These are phyloP conservation scores for Limonium bicolor DNA, from an alignment of 148 eudicot genomes.

Conservation along the genomic window DNA sequence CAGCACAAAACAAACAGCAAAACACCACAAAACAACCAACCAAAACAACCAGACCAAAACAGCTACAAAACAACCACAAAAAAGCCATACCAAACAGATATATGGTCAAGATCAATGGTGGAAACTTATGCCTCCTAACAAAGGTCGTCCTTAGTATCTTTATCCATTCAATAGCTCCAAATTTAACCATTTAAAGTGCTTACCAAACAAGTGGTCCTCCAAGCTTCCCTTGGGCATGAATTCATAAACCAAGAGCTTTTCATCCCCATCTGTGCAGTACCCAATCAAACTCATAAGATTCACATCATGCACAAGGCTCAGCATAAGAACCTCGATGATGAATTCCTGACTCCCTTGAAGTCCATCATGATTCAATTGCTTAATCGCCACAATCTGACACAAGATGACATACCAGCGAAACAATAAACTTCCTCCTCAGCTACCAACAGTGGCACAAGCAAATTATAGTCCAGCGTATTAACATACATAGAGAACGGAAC, in stretches of 20 bases:
- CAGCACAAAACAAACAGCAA: no score
- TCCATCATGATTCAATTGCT: conserved; percentile 30
- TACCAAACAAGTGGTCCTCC: conserved; percentile 36
- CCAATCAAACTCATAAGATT: conserved; percentile 37
- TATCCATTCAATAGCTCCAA: background rate
- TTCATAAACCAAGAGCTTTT: conserved; percentile 32
- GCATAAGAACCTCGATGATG: conserved; percentile 37
- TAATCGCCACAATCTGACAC: conserved; percentile 29
- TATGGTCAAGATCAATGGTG: no score
- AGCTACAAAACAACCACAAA: no score
- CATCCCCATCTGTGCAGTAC: conserved; percentile 35
- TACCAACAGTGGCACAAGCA: no score
- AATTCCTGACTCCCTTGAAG: conserved; percentile 37
- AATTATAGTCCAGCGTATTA: no score
- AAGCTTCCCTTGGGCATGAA: conserved; percentile 40
- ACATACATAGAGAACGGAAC: no score
- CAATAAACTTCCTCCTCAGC: no score
- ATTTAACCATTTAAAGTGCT: conserved; percentile 3
- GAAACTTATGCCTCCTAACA: background rate
- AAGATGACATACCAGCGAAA: no score
- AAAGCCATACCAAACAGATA: no score
- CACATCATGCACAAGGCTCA: conserved; percentile 31
- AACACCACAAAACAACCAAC: no score
- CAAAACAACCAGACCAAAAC: no score
- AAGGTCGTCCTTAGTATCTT: background rate